A percentile compares a stretch with the other conserved stretches of the same genome.
phyloP scores from a whole-genome alignment of 1,139 yeast genomes.

The Pneumocystis canis region DNA sequence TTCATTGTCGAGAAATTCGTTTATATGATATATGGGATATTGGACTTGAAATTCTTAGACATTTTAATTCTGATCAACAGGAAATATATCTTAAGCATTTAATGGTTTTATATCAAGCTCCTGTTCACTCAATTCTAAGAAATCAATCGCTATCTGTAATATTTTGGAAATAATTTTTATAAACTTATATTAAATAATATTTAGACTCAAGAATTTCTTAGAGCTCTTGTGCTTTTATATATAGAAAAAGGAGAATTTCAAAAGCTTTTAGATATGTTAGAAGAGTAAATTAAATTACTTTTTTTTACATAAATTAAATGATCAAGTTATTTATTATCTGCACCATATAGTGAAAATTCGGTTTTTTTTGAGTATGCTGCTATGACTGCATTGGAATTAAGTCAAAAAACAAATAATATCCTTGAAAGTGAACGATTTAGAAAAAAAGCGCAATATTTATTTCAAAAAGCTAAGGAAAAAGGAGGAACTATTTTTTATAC shows the following conservation, averaged over 20 bases:
- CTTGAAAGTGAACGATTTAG: background rate
- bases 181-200: background rate
- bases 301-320: background rate
- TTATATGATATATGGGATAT: slow-evolving; percentile 9
- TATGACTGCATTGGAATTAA: background rate
- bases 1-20: slow-evolving; percentile 6
- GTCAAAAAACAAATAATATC: background rate
- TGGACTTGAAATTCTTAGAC: slow-evolving; percentile 9
- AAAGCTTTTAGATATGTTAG: slow-evolving; percentile 1
- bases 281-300: slow-evolving; percentile 3
- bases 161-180: background rate
- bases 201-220: slow-evolving; percentile 5
- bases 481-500: background rate
- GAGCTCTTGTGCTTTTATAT: background rate
- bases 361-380: background rate
- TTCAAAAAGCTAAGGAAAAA: background rate
- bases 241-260: slow-evolving; percentile 2
- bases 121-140: background rate
- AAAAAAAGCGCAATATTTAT: background rate
- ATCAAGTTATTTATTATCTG: background rate
- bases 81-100: slow-evolving; percentile 5
- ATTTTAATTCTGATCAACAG: slow-evolving; percentile 1
- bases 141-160: background rate
- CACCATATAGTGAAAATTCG: slow-evolving; percentile 1
- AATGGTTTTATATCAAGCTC: slow-evolving; percentile 6